A percentile compares a stretch with the other conserved stretches of the same genome.
These are phyloP conservation scores for Bathelium albidoporum DNA, from an alignment of 495 filamentous ascomycete genomes.

Conservation along the genomic window DNA sequence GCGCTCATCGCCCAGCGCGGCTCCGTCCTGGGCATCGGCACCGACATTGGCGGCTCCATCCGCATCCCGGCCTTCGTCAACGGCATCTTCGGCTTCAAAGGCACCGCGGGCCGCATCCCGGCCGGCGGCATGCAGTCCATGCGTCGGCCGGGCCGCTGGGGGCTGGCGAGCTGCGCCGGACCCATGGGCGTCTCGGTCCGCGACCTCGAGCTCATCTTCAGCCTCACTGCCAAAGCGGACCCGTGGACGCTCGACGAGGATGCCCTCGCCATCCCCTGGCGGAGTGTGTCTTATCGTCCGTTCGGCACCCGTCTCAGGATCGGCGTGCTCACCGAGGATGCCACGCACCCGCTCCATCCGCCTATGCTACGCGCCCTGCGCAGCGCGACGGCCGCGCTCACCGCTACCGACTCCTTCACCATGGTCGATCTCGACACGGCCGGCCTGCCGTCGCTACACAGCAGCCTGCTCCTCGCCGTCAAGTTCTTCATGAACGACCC, in stretches of 20 bases:
- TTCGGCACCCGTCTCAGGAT: constrained; percentile 7
- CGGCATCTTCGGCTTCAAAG: constrained; percentile 26
- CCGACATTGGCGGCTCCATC: constrained; percentile 27
- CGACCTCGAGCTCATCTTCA: constrained; percentile 14
- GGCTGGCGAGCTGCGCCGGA: constrained; percentile 11
- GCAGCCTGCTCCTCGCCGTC: constrained; percentile 14
- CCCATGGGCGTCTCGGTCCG: constrained; percentile 12
- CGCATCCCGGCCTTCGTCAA: constrained; percentile 29
- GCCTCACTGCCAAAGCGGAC: constrained; percentile 5
- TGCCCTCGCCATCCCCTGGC: constrained; percentile 13
- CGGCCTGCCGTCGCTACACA: constrained; percentile 20
- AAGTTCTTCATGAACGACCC: constrained; percentile 26
- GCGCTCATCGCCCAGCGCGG: constrained; percentile 39
- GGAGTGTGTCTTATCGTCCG: neutral
- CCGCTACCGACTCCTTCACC: no score
- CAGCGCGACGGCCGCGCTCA: constrained; percentile 17
- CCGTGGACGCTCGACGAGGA: constrained; percentile 12
- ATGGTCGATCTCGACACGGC: no score
- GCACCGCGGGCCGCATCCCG: constrained; percentile 15
- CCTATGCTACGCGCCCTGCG: constrained; percentile 21
- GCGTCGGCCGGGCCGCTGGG: constrained; percentile 2
- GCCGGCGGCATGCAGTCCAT: constrained; percentile 10
- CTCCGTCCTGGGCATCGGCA: constrained; percentile 30
- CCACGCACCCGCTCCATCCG: constrained; percentile 26
- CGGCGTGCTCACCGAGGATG: constrained; percentile 21